Percentiles rank a stretch among this genome's conserved stretches.
These are phyloP conservation scores for Penicillium sp. DNA, from an alignment of 2,329 filamentous ascomycete species.

Conservation along the genomic window DNA sequence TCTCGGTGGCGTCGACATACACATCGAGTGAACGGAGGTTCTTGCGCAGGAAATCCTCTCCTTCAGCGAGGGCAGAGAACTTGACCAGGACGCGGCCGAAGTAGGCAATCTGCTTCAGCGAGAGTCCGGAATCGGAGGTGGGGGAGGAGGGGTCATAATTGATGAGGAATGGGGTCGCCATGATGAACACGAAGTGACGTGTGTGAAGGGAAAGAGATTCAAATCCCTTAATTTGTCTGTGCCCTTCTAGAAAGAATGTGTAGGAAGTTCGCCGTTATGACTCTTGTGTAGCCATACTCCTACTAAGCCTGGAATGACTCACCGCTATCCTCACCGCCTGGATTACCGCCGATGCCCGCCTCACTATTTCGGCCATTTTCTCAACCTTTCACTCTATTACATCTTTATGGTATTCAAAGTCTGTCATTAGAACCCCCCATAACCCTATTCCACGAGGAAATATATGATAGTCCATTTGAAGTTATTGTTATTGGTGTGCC, in stretches of 20 bases:
- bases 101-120: conserved; percentile 58
- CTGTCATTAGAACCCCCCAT: no score
- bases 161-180: conserved; percentile 47
- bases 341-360: no score
- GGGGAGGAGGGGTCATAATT: conserved; percentile 45
- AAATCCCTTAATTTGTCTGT: conserved; percentile 16
- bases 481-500: no score
- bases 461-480: no score
- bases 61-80: conserved; percentile 44
- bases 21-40: conserved; percentile 61
- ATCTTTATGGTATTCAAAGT: no score
- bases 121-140: conserved; percentile 54
- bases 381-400: no score
- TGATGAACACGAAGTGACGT: conserved; percentile 22
- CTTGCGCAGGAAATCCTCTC: conserved; percentile 56
- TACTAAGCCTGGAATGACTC: neutral
- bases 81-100: conserved; percentile 60
- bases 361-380: no score
- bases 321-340: no score
- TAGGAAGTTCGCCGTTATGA: conserved; percentile 17
- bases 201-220: conserved; percentile 8
- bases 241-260: neutral
- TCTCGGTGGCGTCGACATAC: conserved; percentile 74
- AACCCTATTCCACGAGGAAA: no score
- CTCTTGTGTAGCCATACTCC: conserved; percentile 21